phyloP scores from a whole-genome alignment of 164 flowering plant genomes.

The Macadamia tetraphylla region DNA sequence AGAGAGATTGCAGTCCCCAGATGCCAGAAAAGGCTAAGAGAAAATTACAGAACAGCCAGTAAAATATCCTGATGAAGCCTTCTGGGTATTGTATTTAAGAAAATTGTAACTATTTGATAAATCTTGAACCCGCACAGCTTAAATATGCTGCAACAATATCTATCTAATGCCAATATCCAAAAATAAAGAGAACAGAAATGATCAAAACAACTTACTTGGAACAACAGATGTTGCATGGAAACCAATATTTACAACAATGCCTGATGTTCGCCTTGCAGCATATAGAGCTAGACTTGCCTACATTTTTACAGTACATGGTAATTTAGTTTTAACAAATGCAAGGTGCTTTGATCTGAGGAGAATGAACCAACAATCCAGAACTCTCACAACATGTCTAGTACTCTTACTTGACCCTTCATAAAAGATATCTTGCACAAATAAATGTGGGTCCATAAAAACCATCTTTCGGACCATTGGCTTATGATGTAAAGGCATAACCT shows the following conservation, averaged over 20 bases:
- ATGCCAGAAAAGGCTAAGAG: too few species aligned
- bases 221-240: constrained; percentile 84
- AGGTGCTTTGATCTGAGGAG: background rate
- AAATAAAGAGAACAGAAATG: background rate
- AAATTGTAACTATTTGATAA: background rate
- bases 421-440: background rate
- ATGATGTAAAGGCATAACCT: too few species aligned
- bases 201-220: constrained; percentile 62
- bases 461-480: too few species aligned
- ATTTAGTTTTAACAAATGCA: background rate
- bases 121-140: background rate
- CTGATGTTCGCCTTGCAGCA: constrained; percentile 81
- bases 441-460: background rate
- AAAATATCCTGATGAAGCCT: background rate
- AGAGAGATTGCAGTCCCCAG: too few species aligned
- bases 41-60: background rate
- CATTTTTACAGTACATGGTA: constrained; percentile 9
- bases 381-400: background rate
- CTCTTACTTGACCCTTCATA: background rate
- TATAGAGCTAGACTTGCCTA: constrained; percentile 83
- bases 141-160: background rate
- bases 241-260: constrained; percentile 88
- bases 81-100: background rate
- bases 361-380: background rate
- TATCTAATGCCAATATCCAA: background rate